Evolutionary conservation across 176 grass and related monocot genomes (phyloP).

Genomic region (Zoysia pacifica): DNA sequence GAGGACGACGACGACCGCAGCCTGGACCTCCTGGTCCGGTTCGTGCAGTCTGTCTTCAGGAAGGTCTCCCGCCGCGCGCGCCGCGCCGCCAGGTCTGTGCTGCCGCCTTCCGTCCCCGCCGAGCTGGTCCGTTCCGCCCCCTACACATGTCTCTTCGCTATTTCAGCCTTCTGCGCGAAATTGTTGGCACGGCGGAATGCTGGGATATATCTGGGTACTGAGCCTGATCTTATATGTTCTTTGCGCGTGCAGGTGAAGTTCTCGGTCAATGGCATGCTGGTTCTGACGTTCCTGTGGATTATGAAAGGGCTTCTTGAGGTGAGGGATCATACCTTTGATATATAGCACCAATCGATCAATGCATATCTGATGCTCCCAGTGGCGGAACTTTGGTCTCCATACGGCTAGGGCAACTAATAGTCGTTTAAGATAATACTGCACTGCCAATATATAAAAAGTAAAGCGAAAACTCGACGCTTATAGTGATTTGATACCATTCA

Average conservation of each 20-base stretch:
- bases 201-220: slow-evolving; percentile 10
- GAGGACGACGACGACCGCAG: slow-evolving; percentile 76
- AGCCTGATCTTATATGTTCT: slow-evolving; percentile 29
- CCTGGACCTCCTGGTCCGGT: slow-evolving; percentile 74
- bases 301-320: slow-evolving; percentile 95
- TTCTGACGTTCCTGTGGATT: slow-evolving; percentile 81
- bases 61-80: slow-evolving; percentile 72
- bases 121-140: slow-evolving; percentile 61
- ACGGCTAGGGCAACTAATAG: too few species aligned
- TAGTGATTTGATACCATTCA: too few species aligned
- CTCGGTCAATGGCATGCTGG: slow-evolving; percentile 88
- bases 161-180: slow-evolving; percentile 3
- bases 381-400: too few species aligned
- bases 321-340: too few species aligned
- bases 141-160: not conserved
- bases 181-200: not conserved
- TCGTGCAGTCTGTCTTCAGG: slow-evolving; percentile 70
- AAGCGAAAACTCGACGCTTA: too few species aligned
- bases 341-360: too few species aligned
- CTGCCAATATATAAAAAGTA: too few species aligned
- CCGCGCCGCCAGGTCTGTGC: slow-evolving; percentile 79
- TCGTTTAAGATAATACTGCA: too few species aligned
- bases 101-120: slow-evolving; percentile 83
- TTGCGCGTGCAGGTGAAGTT: slow-evolving; percentile 69
- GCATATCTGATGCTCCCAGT: too few species aligned